Evolutionary conservation across 805 yeast genomes (phyloP), one percentile per base, ranked within the genome.

Genomic region (Ogataea paraovalis): DNA sequence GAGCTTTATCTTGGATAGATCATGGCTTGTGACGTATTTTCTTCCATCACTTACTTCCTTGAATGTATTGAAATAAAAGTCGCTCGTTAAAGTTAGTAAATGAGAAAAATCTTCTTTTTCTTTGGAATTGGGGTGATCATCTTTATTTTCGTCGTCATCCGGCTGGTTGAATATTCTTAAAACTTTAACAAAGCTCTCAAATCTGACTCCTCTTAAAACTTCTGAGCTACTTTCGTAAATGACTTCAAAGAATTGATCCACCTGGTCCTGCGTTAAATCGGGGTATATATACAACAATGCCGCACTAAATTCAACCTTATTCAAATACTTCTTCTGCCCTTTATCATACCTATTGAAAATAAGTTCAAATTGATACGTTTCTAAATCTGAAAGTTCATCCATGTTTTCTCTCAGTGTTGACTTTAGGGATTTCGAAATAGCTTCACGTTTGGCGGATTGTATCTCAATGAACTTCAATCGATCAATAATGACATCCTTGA

Each of bases 211-310:
- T 20, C 67, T 44, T 21, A 56, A 46, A 2, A 57, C 52, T 9
- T 55, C 58, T 7, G 44, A 37, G 16, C 52, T 58, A 6, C 57
- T 46, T 23, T 53, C 49, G 45, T 60, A 62, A 5, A 60, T 43
- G 25, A 58, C 54, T 39, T 67, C 69, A 47, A 72, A 72, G n/a
- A 74, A 58, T 27, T 72, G 70, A 33, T 60, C 63, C 43, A 64
- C 60, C 47, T 71, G 74, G 1, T 55, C 63, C 12, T 61, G 66
- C 2, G 60, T 49, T 41, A 70, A 61, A 4, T 62, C 65, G 1
- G 72, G 65, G 20, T 76, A 76, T 21, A 75, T 58, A 37, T 69
- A 60, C n/a, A 67, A 66, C 48, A 76, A 56, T 2, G 78, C 74
- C 0, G 68, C 69, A 3, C 65, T 59, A 49, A 76, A 77, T 55